Base-by-base conservation (phyloP, 371 early-diverging fungal genomes). In the Nosema muscidifuracis region DNA sequence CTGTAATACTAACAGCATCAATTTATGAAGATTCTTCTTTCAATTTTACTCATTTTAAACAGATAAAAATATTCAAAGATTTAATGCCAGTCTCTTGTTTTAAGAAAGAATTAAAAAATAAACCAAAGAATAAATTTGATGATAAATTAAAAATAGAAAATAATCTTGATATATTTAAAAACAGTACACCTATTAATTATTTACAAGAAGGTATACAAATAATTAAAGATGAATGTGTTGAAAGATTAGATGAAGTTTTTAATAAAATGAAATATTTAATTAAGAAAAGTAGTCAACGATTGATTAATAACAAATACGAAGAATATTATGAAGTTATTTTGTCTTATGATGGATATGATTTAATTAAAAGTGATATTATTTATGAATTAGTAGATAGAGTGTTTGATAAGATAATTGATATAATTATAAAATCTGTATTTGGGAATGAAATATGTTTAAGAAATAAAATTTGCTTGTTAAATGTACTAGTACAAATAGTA, bases 171-270 rank as follows among this genome's bases (percentile, higher is more conserved):
- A 60, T 30, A 24, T 6, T 36, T 10, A 7, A 10, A 18, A 3
- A 36, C 10, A 60, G 24, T 33, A 15, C 4, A 6, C 4, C 4
- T 4, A 33, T 60, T 16, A 60, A 60, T 30, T 60, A 60, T 33
- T 36, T 60, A 60, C 31, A 60, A 60, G 18, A 60, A 34, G 60
- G 31, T 16, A 60, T 60, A 34, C 6, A 60, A 60, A 60, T 60
- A 10, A 30, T 60, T 30, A 60, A 34, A 36, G 33, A 38, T 13
- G 33, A 60, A 30, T 10, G 34, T 30, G 20, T 2, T 36, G 20
- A 9, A n/a, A 60, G 36, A 36, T 60, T 36, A 18, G 40, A 60
- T 16, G 60, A 60, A 9, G 60, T 60, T 34, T 60, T 36, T 38
- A 10, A 60, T 31, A 60, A 60, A 12, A 4, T 60, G 7, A 3